These are phyloP conservation scores for Mycena pura DNA, from an alignment of 768 basidiomycete species.

Conservation along the genomic window DNA sequence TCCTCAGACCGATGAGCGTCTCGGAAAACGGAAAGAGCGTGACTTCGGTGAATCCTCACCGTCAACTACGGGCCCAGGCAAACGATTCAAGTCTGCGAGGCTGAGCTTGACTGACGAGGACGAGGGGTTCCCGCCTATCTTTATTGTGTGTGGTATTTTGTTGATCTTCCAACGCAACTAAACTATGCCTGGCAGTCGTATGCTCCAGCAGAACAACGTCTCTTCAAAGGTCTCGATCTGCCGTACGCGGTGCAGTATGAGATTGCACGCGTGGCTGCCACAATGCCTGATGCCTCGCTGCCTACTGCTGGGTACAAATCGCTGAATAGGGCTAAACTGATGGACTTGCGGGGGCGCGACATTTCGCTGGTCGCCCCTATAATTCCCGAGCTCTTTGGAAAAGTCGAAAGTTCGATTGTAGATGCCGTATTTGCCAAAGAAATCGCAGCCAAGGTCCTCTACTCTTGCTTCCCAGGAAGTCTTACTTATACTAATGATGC, in stretches of 20 bases:
- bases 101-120: slow-evolving; percentile 23
- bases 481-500: background rate
- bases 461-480: background rate
- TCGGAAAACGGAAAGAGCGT: slow-evolving; percentile 38
- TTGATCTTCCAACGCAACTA: background rate
- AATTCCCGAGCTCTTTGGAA: slow-evolving; percentile 24
- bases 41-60: slow-evolving; percentile 29
- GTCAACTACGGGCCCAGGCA: slow-evolving; percentile 27
- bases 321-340: slow-evolving; percentile 37
- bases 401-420: background rate
- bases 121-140: background rate
- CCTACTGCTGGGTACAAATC: slow-evolving; percentile 39
- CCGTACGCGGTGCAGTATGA: slow-evolving; percentile 61
- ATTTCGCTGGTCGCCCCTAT: slow-evolving; percentile 42
- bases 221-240: slow-evolving; percentile 28
- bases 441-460: slow-evolving; percentile 37
- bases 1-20: slow-evolving; percentile 47
- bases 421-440: slow-evolving; percentile 46
- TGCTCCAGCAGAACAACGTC: slow-evolving; percentile 13
- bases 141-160: slow-evolving; percentile 12
- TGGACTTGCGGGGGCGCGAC: slow-evolving; percentile 34
- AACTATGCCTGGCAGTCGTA: slow-evolving; percentile 5
- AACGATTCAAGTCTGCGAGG: slow-evolving; percentile 31
- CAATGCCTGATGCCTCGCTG: too few species aligned
- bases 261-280: slow-evolving; percentile 51